A percentile compares a stretch with the other conserved stretches of the same genome.
Evolutionary conservation across 1,139 yeast genomes (phyloP).

Genomic region (Groenewaldozyma auringiensis): DNA sequence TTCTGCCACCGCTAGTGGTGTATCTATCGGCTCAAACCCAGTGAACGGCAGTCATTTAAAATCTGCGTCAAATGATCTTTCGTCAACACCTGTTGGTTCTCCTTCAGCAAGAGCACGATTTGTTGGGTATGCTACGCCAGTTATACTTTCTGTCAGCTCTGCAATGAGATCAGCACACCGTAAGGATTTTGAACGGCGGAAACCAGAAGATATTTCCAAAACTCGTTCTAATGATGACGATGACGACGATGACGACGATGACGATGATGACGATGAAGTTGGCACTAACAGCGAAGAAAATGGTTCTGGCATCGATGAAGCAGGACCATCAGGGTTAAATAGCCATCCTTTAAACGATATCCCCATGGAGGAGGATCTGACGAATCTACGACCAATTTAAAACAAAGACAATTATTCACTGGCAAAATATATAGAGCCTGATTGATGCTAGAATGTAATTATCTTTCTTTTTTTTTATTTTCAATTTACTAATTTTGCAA

Average conservation of each 20-base stretch:
- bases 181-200: constrained; percentile 76
- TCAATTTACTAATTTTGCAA: background rate
- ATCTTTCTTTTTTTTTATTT: too few relatives aligned
- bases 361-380: background rate
- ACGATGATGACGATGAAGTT: constrained; percentile 6
- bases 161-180: constrained; percentile 74
- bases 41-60: background rate
- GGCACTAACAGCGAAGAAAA: background rate
- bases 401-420: background rate
- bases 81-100: constrained; percentile 9
- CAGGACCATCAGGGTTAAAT: background rate
- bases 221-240: constrained; percentile 26
- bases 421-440: background rate
- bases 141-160: constrained; percentile 46
- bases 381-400: background rate
- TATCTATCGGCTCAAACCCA: background rate
- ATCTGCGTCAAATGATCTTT: constrained; percentile 3
- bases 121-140: constrained; percentile 28
- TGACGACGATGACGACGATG: constrained; percentile 13
- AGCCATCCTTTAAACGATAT: background rate
- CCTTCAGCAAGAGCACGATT: constrained; percentile 9
- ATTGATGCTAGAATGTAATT: too few relatives aligned
- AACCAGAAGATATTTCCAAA: constrained; percentile 31
- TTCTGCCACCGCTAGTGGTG: background rate
- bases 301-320: background rate